Percentiles rank a stretch among this genome's conserved stretches.
These are phyloP conservation scores for Amanita rubescens DNA, from an alignment of 768 basidiomycete species.

Conservation along the genomic window DNA sequence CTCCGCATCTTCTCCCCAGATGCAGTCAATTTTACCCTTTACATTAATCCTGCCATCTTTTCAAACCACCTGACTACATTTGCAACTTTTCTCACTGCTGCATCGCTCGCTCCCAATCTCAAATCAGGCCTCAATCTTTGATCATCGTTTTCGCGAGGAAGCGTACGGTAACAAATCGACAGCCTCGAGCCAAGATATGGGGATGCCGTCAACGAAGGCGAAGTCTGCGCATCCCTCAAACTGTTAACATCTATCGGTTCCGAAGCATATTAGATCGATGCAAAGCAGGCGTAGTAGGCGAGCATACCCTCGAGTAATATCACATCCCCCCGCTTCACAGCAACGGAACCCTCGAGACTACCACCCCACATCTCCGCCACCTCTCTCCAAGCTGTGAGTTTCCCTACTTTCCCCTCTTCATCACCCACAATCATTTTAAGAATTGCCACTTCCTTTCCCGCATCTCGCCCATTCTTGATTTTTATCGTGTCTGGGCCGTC, in stretches of 20 bases:
- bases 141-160: constrained; percentile 60
- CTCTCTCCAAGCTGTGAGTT: constrained; percentile 75
- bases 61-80: constrained; percentile 67
- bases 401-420: constrained; percentile 59
- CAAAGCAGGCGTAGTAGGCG: background rate
- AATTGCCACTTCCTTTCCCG: constrained; percentile 61
- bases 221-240: constrained; percentile 33
- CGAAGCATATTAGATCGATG: background rate
- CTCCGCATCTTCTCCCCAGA: constrained; percentile 47
- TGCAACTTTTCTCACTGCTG: constrained; percentile 59
- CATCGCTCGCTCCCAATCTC: constrained; percentile 62
- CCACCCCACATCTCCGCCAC: constrained; percentile 64
- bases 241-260: constrained; percentile 45
- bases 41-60: constrained; percentile 68
- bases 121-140: constrained; percentile 61
- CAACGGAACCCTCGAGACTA: constrained; percentile 30
- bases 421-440: constrained; percentile 70
- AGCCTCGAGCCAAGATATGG: constrained; percentile 53
- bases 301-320: constrained; percentile 60
- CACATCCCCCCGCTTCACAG: constrained; percentile 64
- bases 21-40: too few relatives aligned
- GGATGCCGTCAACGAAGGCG: constrained; percentile 57
- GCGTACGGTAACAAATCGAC: constrained; percentile 72
- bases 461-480: constrained; percentile 61
- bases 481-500: constrained; percentile 67